Conservation (phyloP, 768 basidiomycete species). For the Galerina sulciceps region DNA sequence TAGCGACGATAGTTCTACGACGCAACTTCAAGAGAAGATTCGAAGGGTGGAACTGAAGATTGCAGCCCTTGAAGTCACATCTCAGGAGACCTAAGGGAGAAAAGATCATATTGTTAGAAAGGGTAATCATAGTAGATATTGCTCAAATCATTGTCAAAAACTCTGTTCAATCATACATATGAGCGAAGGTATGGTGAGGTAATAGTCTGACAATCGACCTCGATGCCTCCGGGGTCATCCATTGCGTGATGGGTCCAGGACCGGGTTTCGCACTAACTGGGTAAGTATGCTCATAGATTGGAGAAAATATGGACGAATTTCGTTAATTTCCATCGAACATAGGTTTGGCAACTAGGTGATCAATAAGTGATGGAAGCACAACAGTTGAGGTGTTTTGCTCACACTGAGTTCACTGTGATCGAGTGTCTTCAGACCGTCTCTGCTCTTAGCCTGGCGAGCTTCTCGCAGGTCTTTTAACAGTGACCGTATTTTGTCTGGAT, state of each 20-base stretch:
- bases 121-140: no score
- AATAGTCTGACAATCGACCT: background rate
- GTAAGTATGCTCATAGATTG: slow-evolving; percentile 78
- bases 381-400: slow-evolving; percentile 26
- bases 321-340: slow-evolving; percentile 92
- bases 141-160: no score
- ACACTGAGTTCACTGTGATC: slow-evolving; percentile 85
- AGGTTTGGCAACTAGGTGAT: slow-evolving; percentile 74
- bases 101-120: no score
- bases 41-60: no score
- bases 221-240: slow-evolving; percentile 2
- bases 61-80: no score
- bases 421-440: slow-evolving; percentile 80
- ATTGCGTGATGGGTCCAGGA: slow-evolving; percentile 17
- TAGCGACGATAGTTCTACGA: no score
- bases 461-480: slow-evolving; percentile 95
- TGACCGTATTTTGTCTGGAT: slow-evolving; percentile 81
- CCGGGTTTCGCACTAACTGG: slow-evolving; percentile 49
- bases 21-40: no score
- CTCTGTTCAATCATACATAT: background rate
- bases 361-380: background rate
- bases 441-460: slow-evolving; percentile 91
- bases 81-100: no score
- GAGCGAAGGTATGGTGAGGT: background rate
- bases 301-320: slow-evolving; percentile 88